Percentiles rank a stretch among this genome's conserved stretches.
Conservation (phyloP, 2,329 filamentous ascomycete genomes). For the Gaeumannomyces sp. region DNA sequence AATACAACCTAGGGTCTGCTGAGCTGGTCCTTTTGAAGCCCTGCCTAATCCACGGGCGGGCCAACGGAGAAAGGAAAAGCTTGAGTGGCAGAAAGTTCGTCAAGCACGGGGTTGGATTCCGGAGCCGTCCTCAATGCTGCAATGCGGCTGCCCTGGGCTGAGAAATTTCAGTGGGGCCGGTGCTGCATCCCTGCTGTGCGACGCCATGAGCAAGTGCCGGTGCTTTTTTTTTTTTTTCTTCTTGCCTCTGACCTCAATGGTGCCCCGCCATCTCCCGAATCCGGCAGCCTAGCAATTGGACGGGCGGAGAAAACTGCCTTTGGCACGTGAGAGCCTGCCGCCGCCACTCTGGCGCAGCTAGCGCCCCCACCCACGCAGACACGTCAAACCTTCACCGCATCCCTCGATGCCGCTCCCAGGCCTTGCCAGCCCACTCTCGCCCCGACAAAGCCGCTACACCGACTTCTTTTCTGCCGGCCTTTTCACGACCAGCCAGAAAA, state of each 20-base stretch:
- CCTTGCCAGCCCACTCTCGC: not conserved
- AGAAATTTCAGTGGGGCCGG: not conserved
- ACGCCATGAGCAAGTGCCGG: not conserved
- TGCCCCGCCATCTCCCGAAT: not conserved
- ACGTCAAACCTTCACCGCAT: not conserved
- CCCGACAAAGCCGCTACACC: not conserved
- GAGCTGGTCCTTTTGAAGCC: not conserved
- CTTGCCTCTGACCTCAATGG: not conserved
- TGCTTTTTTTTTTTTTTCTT: no score
- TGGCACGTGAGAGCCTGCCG: not conserved
- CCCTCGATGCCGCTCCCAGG: not conserved
- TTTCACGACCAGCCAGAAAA: not conserved
- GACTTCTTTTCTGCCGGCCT: not conserved
- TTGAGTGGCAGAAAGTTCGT: not conserved
- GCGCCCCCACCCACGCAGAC: not conserved
- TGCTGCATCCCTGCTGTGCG: not conserved
- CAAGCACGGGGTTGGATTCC: not conserved
- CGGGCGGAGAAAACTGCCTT: not conserved
- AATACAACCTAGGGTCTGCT: not conserved
- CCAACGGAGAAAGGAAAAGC: not conserved
- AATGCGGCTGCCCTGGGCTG: not conserved
- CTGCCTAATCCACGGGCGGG: not conserved
- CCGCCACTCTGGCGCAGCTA: not conserved
- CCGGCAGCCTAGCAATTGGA: not conserved
- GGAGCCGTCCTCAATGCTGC: not conserved